Evolutionary conservation across 139 green algal species (phyloP).

Genomic region (Trebouxia sp.): DNA sequence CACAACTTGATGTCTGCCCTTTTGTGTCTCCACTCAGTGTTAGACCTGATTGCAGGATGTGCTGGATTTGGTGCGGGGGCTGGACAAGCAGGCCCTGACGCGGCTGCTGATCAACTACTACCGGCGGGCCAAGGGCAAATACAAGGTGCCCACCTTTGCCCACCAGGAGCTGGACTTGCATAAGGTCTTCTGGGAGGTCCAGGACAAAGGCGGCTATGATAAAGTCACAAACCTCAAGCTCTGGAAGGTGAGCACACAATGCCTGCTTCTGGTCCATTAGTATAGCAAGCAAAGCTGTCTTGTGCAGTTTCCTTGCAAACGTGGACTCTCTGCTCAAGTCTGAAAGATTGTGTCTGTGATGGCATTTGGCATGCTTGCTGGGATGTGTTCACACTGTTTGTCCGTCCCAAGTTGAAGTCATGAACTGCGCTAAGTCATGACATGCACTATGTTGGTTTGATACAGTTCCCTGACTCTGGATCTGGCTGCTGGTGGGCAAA

Average conservation of each 20-base stretch:
- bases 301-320: too few species aligned
- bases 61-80: slow-evolving; percentile 43
- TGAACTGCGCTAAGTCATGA: too few species aligned
- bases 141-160: slow-evolving; percentile 70
- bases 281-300: too few species aligned
- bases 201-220: slow-evolving; percentile 72
- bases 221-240: slow-evolving; percentile 61
- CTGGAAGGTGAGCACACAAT: slow-evolving; percentile 49
- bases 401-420: neutral
- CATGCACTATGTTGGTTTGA: neutral
- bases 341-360: too few species aligned
- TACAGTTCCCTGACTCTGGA: neutral
- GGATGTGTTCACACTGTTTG: neutral
- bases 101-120: slow-evolving; percentile 63
- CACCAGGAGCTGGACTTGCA: slow-evolving; percentile 72
- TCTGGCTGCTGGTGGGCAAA: too few species aligned
- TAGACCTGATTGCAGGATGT: slow-evolving; percentile 38
- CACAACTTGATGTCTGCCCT: too few species aligned
- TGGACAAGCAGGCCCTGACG: slow-evolving; percentile 47
- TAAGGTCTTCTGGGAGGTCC: slow-evolving; percentile 72
- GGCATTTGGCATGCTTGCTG: too few species aligned
- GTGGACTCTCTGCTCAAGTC: too few species aligned
- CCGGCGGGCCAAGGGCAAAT: slow-evolving; percentile 53
- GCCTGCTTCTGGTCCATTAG: neutral
- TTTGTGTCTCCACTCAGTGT: too few species aligned